A percentile compares a stretch with the other conserved stretches of the same genome.
phyloP scores from a whole-genome alignment of 2,329 filamentous ascomycete genomes.

The Pseudogymnoascus pannorum region DNA sequence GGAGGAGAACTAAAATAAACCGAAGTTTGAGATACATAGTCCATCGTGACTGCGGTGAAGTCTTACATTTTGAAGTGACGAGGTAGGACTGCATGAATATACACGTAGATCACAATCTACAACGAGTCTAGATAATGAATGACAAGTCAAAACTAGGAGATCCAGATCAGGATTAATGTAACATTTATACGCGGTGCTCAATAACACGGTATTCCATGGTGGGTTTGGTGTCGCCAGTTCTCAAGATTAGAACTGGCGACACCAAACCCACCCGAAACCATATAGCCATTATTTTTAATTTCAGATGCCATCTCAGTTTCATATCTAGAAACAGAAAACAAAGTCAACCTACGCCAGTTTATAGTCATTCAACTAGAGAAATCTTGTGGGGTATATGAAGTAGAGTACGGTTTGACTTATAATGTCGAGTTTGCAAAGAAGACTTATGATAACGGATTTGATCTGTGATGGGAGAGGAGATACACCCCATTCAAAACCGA shows the following conservation, averaged over 20 bases:
- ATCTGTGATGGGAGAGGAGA: neutral
- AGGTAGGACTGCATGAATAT: slow-evolving; percentile 2
- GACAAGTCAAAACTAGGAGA: neutral
- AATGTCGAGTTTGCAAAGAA: neutral
- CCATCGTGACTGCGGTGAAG: neutral
- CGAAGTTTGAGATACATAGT: neutral
- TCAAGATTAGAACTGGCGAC: neutral
- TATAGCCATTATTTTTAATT: neutral
- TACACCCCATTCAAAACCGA: neutral
- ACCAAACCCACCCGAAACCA: neutral
- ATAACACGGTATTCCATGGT: neutral
- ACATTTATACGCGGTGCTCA: no score
- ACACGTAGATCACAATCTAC: neutral
- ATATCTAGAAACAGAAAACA: neutral
- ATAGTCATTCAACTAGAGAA: neutral
- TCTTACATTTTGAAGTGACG: neutral
- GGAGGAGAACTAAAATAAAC: neutral
- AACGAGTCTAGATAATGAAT: neutral
- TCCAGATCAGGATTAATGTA: no score
- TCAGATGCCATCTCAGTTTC: neutral
- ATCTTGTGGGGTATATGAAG: neutral
- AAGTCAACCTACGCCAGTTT: neutral
- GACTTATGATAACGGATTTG: neutral
- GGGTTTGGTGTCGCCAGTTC: no score
- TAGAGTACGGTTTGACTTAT: neutral